Evolutionary conservation across 768 basidiomycete species (phyloP), one percentile per base, ranked within the genome.

Genomic region (Trametes coccinea): DNA sequence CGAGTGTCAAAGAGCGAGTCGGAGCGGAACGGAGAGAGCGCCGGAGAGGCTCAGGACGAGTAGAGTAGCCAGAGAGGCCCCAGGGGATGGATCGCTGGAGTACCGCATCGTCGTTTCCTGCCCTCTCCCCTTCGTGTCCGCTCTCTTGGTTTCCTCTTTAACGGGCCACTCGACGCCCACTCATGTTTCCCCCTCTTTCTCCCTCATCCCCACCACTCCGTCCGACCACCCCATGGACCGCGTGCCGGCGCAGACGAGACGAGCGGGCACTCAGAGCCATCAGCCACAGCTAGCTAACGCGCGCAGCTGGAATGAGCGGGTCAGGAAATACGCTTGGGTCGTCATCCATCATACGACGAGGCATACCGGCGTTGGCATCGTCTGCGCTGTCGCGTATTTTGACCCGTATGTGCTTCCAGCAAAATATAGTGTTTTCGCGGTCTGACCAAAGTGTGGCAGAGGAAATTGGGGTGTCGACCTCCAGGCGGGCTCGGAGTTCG

Each of bases 391-490:
- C 8, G 93, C 93, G 0, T 95, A 95, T 73, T 91, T 92, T 69
- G 91, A 93, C 69, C 92, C 91, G 86, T 92, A 67, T 70, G 88
- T 79, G 30, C 17, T n/a, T 30, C 8, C 22, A 22, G 22, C 22
- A 17, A 34, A n/a, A 37, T 55, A n/a, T 55, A 47, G 56, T 16
- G 22, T 22, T 22, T 22, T 22, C 22, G 22, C 45, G 48, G 34
- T 39, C 34, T 41, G 11, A 37, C 22, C 22, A 22, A 22, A 22
- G 22, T 22, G 31, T 29, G 4, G 29, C 56, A 89, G 88, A 17
- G 91, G 93, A 31, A 95, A 95, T 69, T 94, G 93, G 93, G 85
- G 89, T 16, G 93, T 94, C 14, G 93, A 95, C 75, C 77, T 95
- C 7, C 88, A 92, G 73, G 93, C 93, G 0, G 93, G 93, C 9